Evolutionary conservation across 2,329 filamentous ascomycete genomes (phyloP), one percentile per base, ranked within the genome.

Genomic region (Alternaria conjuncta): DNA sequence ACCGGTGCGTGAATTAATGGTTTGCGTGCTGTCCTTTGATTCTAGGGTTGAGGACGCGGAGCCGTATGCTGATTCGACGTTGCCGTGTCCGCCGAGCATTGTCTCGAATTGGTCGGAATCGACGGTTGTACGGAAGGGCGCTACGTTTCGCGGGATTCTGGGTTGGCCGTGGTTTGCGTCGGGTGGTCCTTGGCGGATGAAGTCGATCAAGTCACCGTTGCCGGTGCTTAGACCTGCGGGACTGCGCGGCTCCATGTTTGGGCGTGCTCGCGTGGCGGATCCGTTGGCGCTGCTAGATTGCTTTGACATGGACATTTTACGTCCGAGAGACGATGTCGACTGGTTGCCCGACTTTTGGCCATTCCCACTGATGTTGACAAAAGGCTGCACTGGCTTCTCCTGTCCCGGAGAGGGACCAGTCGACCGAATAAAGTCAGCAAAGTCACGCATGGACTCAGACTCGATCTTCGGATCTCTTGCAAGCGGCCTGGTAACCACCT

Each of bases 341-440:
- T 57, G 62, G 32, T 70, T 73, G 6, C 61, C 55, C 5, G 72
- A 61, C 20, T 64, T 73, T 4, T 66, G 25, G 30, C 70, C 60
- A 6, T 66, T 67, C 15, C 67, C 64, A 30, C 65, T 69, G 20
- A 78, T 66, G 36, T 68, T 65, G 12, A 78, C 68, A 58, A 80
- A 78, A n/a, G 75, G 78, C 44, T 79, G 76, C 20, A 77, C 66
- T 12, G 75, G 70, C 49, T 75, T 74, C 45, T 76, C 71, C 21
- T 78, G 71, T 21, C 72, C 73, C 10, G 74, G 72, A 63, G 67
- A 72, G 61, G 71, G 95, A 2, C 93, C 93, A 28, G 93, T 97
- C 1, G 91, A 92, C 63, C 93, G 90, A 73, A 97, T 93, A 77
- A 97, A 97, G 63, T 96, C 91, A 21, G 93, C 92, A 81, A 97